Base-by-base conservation (phyloP, 1,284 basidiomycete genomes). In the Cryptococcus neoformans region DNA sequence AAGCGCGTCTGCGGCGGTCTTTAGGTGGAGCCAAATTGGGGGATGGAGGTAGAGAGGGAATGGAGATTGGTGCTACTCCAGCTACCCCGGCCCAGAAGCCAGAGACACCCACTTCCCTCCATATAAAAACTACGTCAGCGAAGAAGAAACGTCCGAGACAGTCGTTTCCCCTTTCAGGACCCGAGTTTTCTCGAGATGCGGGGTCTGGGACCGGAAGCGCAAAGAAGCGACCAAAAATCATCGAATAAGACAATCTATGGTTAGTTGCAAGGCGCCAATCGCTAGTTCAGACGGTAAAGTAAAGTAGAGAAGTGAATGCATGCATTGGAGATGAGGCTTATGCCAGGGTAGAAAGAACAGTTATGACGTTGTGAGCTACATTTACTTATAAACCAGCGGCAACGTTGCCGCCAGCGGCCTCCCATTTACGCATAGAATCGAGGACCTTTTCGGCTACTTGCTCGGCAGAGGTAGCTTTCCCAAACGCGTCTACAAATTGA, bases 401-500 rank as follows among this genome's bases (percentile, higher is more conserved):
- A 48, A 60, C 66, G 62, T 76, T 72, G 37, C 74, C 74, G 40
- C 76, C 76, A 9, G 74, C 73, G 41, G 70, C 67, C 48, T 81
- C 77, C 81, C 81, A 84, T 66, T 81, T 79, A 50, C 72, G 67
- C 54, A 84, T 77, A 42, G 81, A 82, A 47, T 78, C 77, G 53
- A 77, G 73, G 2, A 82, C 79, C 72, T 84, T 84, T 34, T 63
- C 66, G 8, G 75, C 70, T 12, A 95, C 88, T 40, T 92, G 89
- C 40, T 87, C 83, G 4, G 84, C 82, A 0, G 83, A 84, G 53
- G 84, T 87, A 53, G 83, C 84, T 79, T 96, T 92, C 10, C 95
- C 96, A 74, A 98, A 98, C 3, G 96, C 95, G 68, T 99, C 94
- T 2, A 98, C 92, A 67, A 98, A 99, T 70, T 89, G 83, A 16